These are phyloP conservation scores for Cercospora nicotianae DNA, from an alignment of 2,329 filamentous ascomycete species.

Conservation along the genomic window DNA sequence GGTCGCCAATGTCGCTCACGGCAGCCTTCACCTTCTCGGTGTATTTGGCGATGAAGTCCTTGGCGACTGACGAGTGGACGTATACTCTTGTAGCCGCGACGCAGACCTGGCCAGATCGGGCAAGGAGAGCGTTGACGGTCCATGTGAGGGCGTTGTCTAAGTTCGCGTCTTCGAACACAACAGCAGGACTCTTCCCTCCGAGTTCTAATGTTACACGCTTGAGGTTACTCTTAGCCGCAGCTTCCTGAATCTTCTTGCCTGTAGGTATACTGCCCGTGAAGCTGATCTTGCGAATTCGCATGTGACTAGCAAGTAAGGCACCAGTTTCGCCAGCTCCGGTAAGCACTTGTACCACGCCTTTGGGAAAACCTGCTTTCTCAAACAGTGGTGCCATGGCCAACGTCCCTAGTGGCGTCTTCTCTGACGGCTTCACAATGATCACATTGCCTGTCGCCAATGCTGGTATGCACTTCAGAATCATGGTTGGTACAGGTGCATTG, in stretches of 20 bases:
- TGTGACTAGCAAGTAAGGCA: constrained; percentile 58
- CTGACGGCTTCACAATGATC: constrained; percentile 42
- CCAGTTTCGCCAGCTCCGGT: constrained; percentile 62
- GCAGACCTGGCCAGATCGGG: constrained; percentile 49
- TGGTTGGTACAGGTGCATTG: constrained; percentile 55
- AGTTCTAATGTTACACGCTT: constrained; percentile 63
- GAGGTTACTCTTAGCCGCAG: constrained; percentile 53
- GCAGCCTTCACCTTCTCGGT: constrained; percentile 47
- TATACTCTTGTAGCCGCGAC: constrained; percentile 56
- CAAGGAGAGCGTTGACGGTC: constrained; percentile 23
- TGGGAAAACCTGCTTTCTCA: constrained; percentile 57
- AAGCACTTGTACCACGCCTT: constrained; percentile 61
- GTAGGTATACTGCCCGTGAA: constrained; percentile 63
- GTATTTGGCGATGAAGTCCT: constrained; percentile 43
- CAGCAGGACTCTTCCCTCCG: constrained; percentile 61
- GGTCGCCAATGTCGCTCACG: constrained; percentile 40
- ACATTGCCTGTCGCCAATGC: constrained; percentile 53
- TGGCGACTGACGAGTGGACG: constrained; percentile 55
- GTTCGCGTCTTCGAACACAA: constrained; percentile 59
- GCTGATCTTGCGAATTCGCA: constrained; percentile 60
- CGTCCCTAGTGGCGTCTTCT: constrained; percentile 57
- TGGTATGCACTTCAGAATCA: constrained; percentile 56
- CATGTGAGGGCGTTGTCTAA: constrained; percentile 42
- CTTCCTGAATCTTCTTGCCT: constrained; percentile 61
- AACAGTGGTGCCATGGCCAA: constrained; percentile 59